These are phyloP conservation scores for Globisporangium ultimum DNA, from an alignment of 352 stramenopile species.

Conservation along the genomic window DNA sequence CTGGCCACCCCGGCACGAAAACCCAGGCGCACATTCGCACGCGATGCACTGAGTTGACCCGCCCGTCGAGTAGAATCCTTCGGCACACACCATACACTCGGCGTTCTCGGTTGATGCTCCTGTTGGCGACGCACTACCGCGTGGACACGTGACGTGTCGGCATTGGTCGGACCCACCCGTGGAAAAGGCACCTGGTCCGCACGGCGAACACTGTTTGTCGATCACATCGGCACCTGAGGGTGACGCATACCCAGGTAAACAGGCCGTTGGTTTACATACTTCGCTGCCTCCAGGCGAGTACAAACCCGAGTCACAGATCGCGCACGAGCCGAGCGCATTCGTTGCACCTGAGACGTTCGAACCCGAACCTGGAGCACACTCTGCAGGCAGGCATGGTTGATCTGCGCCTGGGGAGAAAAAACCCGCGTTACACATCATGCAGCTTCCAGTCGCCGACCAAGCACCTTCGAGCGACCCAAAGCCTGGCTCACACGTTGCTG, in stretches of 20 bases:
- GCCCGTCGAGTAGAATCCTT: slow-evolving; percentile 47
- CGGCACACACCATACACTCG: slow-evolving; percentile 35
- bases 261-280: slow-evolving; percentile 28
- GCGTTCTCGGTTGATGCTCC: slow-evolving; percentile 20
- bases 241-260: slow-evolving; percentile 31
- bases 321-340: slow-evolving; percentile 17
- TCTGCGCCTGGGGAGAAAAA: slow-evolving; percentile 33
- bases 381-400: slow-evolving; percentile 22
- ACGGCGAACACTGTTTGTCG: slow-evolving; percentile 37
- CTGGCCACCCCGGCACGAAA: slow-evolving; percentile 24
- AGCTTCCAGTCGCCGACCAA: slow-evolving; percentile 20
- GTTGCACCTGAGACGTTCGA: slow-evolving; percentile 23
- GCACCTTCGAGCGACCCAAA: slow-evolving; percentile 28
- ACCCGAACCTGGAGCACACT: slow-evolving; percentile 27
- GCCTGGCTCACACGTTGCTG: slow-evolving; percentile 30
- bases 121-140: slow-evolving; percentile 27
- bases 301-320: slow-evolving; percentile 27
- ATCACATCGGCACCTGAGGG: slow-evolving; percentile 31
- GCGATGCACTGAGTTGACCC: slow-evolving; percentile 42
- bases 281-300: slow-evolving; percentile 23
- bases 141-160: slow-evolving; percentile 26
- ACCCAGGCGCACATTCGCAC: slow-evolving; percentile 29
- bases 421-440: slow-evolving; percentile 23
- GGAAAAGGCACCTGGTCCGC: slow-evolving; percentile 32
- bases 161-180: slow-evolving; percentile 33